phyloP scores from a whole-genome alignment of 1,284 basidiomycete species.

The Sporisorium sorghi region DNA sequence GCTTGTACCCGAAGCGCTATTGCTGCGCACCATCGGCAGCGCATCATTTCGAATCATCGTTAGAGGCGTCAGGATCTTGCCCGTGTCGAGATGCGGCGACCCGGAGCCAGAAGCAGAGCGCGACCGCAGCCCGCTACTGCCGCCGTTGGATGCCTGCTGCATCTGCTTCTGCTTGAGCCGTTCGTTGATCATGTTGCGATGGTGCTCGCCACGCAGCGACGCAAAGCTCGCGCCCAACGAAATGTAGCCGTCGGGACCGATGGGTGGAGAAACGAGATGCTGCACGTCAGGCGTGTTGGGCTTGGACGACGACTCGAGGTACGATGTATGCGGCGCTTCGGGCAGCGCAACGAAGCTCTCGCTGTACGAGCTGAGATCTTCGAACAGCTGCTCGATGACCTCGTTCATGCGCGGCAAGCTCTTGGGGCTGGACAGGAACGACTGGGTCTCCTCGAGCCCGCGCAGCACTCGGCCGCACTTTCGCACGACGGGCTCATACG shows the following conservation, averaged over 20 bases:
- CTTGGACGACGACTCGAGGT: conserved; percentile 37
- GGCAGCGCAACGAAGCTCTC: conserved; percentile 68
- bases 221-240: conserved; percentile 40
- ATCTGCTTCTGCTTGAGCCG: conserved; percentile 39
- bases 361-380: conserved; percentile 91
- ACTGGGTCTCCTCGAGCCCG: conserved; percentile 89
- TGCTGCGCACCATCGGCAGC: conserved; percentile 26
- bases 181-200: conserved; percentile 43
- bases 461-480: conserved; percentile 91
- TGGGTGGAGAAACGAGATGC: conserved; percentile 19
- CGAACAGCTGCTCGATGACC: conserved; percentile 94
- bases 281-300: conserved; percentile 30
- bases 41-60: conserved; percentile 19
- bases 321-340: conserved; percentile 56
- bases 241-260: conserved; percentile 40
- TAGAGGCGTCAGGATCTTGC: conserved; percentile 21
- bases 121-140: conserved; percentile 14
- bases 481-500: conserved; percentile 94
- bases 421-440: conserved; percentile 82
- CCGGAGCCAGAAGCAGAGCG: conserved; percentile 24
- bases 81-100: conserved; percentile 15
- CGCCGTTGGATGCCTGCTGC: conserved; percentile 15
- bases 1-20: conserved; percentile 27
- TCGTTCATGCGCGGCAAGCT: conserved; percentile 81
- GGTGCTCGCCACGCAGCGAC: conserved; percentile 35